These are phyloP conservation scores for Cryptococcus sp. DNA, from an alignment of 1,284 basidiomycete species.

Conservation along the genomic window DNA sequence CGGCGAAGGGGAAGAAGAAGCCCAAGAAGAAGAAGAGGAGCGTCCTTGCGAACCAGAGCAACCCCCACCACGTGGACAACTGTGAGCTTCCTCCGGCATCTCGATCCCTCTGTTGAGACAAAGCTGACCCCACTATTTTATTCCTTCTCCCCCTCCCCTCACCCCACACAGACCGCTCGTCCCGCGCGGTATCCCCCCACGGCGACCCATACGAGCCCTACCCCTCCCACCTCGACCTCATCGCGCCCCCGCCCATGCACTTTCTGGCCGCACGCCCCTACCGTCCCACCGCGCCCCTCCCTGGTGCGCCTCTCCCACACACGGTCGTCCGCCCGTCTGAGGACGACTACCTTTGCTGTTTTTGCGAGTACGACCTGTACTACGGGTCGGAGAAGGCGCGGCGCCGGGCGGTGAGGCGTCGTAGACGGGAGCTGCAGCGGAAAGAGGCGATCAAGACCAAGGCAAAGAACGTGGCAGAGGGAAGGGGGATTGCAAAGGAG, in stretches of 20 bases:
- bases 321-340: conserved; percentile 53
- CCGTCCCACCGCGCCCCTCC: conserved; percentile 18
- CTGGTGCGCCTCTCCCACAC: conserved; percentile 8
- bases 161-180: conserved; percentile 42
- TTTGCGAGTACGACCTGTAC: conserved; percentile 81
- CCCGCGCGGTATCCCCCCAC: conserved; percentile 27
- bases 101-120: neutral
- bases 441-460: conserved; percentile 71
- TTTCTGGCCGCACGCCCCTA: conserved; percentile 37
- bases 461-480: conserved; percentile 55
- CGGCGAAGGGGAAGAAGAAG: conserved; percentile 48
- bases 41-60: conserved; percentile 77
- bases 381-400: conserved; percentile 65
- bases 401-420: conserved; percentile 64
- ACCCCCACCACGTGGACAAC: conserved; percentile 84
- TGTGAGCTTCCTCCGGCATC: conserved; percentile 32
- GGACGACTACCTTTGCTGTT: conserved; percentile 84
- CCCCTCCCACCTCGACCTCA: conserved; percentile 33
- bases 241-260: conserved; percentile 46
- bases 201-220: conserved; percentile 38
- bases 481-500: conserved; percentile 28
- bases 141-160: too few species aligned
- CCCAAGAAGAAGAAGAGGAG: conserved; percentile 85
- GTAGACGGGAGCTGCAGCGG: conserved; percentile 73
- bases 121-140: neutral